Base-by-base conservation (phyloP, 495 filamentous ascomycete species). In the Hypomontagnella monticulosa region DNA sequence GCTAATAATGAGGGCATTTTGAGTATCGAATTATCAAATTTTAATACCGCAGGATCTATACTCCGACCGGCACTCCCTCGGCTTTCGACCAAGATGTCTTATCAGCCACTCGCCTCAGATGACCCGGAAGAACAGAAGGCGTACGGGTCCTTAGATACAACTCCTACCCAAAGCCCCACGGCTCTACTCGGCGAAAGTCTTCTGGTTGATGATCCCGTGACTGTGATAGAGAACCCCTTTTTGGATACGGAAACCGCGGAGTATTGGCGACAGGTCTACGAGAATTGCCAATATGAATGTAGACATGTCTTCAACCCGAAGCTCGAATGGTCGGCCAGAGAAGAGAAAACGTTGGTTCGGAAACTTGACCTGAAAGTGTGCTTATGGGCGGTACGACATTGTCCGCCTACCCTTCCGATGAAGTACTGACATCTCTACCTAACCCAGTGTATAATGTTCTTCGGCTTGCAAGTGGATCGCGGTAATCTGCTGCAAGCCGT, bases 401-500 rank as follows among this genome's bases (percentile, higher is more conserved):
- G 59, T 20, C 68, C 19, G n/a, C 37, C 41, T 49, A 8, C 14
- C 30, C 52, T 32, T 34, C n/a, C 10, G 19, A 41, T 44, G 23
- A 48, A 36, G 33, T 32, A 36, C 55, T 51, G 53, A 70, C 55
- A 32, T 38, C 20, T 44, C 7, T 9, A 43, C 48, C 19, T 23
- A 18, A 6, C 49, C 18, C 48, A 75, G 73, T 81, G 75, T 37
- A 61, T 75, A 27, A 78, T 80, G 83, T 87, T 87, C 57, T 85
- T 86, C 57, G 81, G 78, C 8, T 74, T 88, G 0, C 83, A 88
- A 55, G 77, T 87, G 12, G 85, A 88, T 66, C 78, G 85, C 12
- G 80, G 80, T 3, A 88, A 88, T 62, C 73, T 88, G 0, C 57
- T 76, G 0, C 81, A 88, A 37, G 85, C 84, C 12, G 66, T 86